A percentile compares a stretch with the other conserved stretches of the same genome.
phyloP scores from a whole-genome alignment of 75 land plant species.

The Azolla pinnata region DNA sequence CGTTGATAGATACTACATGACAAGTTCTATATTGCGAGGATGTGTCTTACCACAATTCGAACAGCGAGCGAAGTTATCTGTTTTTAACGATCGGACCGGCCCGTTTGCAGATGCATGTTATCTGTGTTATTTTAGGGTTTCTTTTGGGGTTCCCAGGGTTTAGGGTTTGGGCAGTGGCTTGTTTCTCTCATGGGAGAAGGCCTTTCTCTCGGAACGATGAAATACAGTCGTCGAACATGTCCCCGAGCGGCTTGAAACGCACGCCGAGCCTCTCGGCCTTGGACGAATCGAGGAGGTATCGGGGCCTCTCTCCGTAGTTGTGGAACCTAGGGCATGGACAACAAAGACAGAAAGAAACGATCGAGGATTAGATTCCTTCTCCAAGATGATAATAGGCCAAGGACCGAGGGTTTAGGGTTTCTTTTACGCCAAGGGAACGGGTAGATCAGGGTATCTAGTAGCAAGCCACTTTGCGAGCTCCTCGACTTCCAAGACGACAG shows the following conservation, averaged over 20 bases:
- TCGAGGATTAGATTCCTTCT: too few relatives aligned
- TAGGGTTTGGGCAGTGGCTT: background rate
- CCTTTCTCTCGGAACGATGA: conserved; percentile 17
- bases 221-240: conserved; percentile 29
- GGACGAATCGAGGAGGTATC: conserved; percentile 16
- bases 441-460: conserved; percentile 47
- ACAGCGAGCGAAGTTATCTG: too few relatives aligned
- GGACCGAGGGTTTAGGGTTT: too few relatives aligned
- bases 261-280: conserved; percentile 24
- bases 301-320: background rate
- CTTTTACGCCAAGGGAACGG: too few relatives aligned
- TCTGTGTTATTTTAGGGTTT: too few relatives aligned
- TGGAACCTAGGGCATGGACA: conserved; percentile 6
- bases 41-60: too few relatives aligned
- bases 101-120: too few relatives aligned
- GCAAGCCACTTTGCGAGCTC: conserved; percentile 44
- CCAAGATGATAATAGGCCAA: too few relatives aligned
- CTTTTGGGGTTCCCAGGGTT: background rate
- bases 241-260: conserved; percentile 23
- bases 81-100: too few relatives aligned
- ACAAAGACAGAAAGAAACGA: background rate
- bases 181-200: conserved; percentile 11
- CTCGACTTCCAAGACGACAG: conserved; percentile 45
- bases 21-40: too few relatives aligned
- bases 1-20: too few relatives aligned